Evolutionary conservation across 1,139 yeast species (phyloP).

Genomic region (Saccharomycopsis phalli): DNA sequence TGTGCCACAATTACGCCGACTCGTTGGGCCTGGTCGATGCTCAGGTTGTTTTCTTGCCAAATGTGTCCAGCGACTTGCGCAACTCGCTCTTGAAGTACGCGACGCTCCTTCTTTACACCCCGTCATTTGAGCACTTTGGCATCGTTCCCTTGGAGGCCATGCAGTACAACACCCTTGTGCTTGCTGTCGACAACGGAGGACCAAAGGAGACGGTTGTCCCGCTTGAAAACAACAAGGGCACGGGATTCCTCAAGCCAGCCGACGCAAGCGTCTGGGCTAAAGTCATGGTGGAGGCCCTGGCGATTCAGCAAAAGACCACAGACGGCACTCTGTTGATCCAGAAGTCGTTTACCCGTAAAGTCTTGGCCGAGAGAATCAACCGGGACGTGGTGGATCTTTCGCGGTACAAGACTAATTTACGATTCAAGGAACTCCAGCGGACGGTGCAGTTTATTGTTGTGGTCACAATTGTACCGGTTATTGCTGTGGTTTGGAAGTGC

Average conservation of each 20-base stretch:
- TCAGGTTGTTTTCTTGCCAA: constrained; percentile 70
- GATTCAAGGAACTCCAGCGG: constrained; percentile 14
- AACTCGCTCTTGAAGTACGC: constrained; percentile 52
- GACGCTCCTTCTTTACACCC: constrained; percentile 71
- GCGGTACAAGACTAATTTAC: neutral
- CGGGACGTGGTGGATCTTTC: constrained; percentile 14
- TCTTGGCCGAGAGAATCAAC: constrained; percentile 40
- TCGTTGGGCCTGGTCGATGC: constrained; percentile 21
- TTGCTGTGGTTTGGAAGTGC: neutral
- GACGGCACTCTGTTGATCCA: constrained; percentile 47
- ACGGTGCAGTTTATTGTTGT: constrained; percentile 3
- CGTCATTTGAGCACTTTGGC: constrained; percentile 90
- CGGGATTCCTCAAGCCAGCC: constrained; percentile 68
- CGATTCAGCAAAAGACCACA: constrained; percentile 27
- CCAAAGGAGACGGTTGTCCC: constrained; percentile 74
- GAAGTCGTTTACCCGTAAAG: constrained; percentile 47
- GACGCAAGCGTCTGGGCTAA: constrained; percentile 55
- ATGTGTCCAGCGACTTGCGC: constrained; percentile 60
- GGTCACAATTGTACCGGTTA: constrained; percentile 1
- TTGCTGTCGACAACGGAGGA: constrained; percentile 87
- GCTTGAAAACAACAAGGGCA: constrained; percentile 38
- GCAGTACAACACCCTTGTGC: constrained; percentile 72
- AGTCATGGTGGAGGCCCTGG: constrained; percentile 38
- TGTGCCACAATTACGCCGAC: constrained; percentile 35
- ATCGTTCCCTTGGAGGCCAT: constrained; percentile 95